Conservation (phyloP, 345 rosid species). For the Eucalyptus albens region DNA sequence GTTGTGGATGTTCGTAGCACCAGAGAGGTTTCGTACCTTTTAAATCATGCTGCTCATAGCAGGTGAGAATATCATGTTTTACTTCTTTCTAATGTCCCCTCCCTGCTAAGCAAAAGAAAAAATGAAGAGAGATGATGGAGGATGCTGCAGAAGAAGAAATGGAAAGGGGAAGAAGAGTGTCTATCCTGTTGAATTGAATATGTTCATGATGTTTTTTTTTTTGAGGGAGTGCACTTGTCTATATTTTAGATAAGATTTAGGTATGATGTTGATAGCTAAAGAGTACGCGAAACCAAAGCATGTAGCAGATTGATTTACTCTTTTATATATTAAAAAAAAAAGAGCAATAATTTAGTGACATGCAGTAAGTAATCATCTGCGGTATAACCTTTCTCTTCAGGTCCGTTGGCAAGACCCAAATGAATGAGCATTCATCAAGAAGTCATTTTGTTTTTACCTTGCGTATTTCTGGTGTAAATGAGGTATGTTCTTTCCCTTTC, state of each 20-base stretch:
- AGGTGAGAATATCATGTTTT: conserved; percentile 23
- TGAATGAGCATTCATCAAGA: conserved; percentile 97
- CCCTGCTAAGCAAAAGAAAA: not conserved
- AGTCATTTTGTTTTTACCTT: conserved; percentile 94
- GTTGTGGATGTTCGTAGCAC: conserved; percentile 63
- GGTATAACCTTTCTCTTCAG: conserved; percentile 10
- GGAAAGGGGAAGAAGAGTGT: not conserved
- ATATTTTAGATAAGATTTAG: not conserved
- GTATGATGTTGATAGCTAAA: not conserved
- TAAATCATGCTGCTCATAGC: conserved; percentile 80
- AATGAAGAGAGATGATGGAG: not conserved
- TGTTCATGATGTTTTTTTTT: not conserved
- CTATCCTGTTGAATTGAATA: not conserved
- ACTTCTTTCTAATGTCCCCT: not conserved
- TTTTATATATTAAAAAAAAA: not conserved
- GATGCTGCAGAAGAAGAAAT: not conserved
- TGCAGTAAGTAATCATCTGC: not conserved
- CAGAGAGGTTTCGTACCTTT: conserved; percentile 55
- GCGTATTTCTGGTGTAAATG: conserved; percentile 73
- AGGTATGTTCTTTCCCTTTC: conserved; percentile 23
- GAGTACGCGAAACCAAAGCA: not conserved
- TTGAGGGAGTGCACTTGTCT: not conserved
- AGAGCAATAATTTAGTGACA: not conserved
- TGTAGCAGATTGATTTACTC: not conserved
- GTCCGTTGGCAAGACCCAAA: conserved; percentile 91